Evolutionary conservation across 371 early-diverging fungal genomes (phyloP).

Genomic region (Haplosporangium sp.): DNA sequence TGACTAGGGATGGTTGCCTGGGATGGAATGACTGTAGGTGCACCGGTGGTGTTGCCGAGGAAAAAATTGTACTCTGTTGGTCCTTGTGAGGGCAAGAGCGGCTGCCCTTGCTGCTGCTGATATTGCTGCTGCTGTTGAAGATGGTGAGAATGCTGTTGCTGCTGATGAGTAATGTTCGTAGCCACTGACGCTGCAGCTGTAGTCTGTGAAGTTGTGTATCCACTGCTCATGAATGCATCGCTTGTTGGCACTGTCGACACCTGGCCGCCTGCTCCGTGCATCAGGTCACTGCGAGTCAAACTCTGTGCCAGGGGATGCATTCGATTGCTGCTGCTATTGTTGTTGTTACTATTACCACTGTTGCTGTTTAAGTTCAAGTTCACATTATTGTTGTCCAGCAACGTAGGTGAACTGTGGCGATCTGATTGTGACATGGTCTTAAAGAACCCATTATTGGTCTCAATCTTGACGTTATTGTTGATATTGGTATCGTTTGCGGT

Average conservation of each 20-base stretch:
- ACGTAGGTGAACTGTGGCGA: background rate
- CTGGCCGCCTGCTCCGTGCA: background rate
- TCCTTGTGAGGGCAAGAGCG: constrained; percentile 14
- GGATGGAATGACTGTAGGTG: background rate
- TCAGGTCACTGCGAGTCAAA: constrained; percentile 23
- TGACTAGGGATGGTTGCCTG: constrained; percentile 5
- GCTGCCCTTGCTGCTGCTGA: constrained; percentile 12
- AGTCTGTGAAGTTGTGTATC: background rate
- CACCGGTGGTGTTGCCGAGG: background rate
- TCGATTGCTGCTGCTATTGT: background rate
- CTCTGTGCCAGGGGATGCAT: constrained; percentile 38
- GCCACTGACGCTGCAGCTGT: background rate
- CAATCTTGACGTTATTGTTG: constrained; percentile 1
- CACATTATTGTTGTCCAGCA: constrained; percentile 12
- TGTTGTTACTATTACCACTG: constrained; percentile 9
- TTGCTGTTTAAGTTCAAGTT: background rate
- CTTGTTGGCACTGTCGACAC: background rate
- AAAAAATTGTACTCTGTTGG: constrained; percentile 19
- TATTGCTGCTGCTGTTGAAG: constrained; percentile 8
- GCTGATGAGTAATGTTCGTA: constrained; percentile 1
- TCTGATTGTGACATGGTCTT: background rate
- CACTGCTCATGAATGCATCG: background rate
- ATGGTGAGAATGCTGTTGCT: constrained; percentile 11
- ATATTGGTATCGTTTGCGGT: background rate
- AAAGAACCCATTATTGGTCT: background rate